phyloP scores from a whole-genome alignment of 2,329 filamentous ascomycete species.

The Phyllosticta capitalensis region DNA sequence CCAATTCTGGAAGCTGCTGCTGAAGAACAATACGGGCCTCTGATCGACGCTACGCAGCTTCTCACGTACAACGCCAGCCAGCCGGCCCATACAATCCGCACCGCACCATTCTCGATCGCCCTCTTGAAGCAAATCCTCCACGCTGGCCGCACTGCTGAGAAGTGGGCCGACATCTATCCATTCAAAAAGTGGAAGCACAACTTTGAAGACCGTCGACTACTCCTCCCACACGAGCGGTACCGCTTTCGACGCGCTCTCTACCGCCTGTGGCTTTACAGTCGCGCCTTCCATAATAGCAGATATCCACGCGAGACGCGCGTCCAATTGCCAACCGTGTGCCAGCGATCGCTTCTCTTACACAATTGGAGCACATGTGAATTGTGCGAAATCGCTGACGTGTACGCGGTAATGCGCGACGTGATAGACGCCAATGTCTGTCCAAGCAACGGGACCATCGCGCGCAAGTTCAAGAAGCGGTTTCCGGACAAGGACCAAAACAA shows the following conservation, averaged over 20 bases:
- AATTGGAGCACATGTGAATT: conserved; percentile 49
- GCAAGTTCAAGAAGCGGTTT: conserved; percentile 48
- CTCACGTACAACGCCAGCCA: conserved; percentile 53
- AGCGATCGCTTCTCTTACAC: conserved; percentile 48
- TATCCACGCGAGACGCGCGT: conserved; percentile 43
- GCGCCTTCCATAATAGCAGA: conserved; percentile 46
- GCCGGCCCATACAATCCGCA: conserved; percentile 44
- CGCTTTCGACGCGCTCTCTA: conserved; percentile 49
- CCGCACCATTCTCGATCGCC: conserved; percentile 44
- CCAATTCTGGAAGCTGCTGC: conserved; percentile 44
- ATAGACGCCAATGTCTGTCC: conserved; percentile 51
- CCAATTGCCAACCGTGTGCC: conserved; percentile 36
- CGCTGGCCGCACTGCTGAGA: conserved; percentile 45
- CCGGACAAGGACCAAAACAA: conserved; percentile 38
- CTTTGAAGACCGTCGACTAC: conserved; percentile 45
- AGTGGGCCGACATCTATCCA: conserved; percentile 53
- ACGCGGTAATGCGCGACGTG: conserved; percentile 45
- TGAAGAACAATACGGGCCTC: conserved; percentile 48
- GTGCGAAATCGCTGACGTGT: conserved; percentile 50
- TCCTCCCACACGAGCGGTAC: conserved; percentile 41
- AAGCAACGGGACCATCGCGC: conserved; percentile 50
- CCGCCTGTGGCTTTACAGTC: conserved; percentile 50
- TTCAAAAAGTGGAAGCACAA: conserved; percentile 54
- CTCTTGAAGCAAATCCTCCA: conserved; percentile 47
- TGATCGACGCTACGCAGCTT: conserved; percentile 49